Evolutionary conservation across 2,329 filamentous ascomycete species (phyloP).

Genomic region (Pestalotiopsis sp.): DNA sequence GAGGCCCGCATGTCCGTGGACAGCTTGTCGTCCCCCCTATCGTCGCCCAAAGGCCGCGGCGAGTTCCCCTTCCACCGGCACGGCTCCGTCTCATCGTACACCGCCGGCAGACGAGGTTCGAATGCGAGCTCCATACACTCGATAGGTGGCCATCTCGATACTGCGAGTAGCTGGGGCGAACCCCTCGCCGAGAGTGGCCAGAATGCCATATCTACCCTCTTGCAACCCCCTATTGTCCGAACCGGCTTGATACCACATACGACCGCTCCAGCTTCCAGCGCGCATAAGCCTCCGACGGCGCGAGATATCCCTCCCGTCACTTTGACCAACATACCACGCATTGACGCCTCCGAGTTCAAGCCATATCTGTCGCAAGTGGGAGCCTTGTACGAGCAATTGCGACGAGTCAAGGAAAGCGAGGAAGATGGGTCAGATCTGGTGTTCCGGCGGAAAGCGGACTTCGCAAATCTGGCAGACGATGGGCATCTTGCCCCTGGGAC

Average conservation of each 20-base stretch:
- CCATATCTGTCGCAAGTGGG: constrained; percentile 86
- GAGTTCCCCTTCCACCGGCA: constrained; percentile 64
- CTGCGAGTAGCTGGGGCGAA: constrained; percentile 56
- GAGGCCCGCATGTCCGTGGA: constrained; percentile 68
- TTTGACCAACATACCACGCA: constrained; percentile 81
- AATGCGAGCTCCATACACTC: constrained; percentile 87
- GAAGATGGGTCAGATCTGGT: constrained; percentile 58
- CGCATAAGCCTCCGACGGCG: constrained; percentile 81
- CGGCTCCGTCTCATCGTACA: constrained; percentile 48
- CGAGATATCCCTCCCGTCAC: constrained; percentile 93
- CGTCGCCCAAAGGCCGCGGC: constrained; percentile 49
- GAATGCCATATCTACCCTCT: constrained; percentile 93
- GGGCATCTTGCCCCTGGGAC: constrained; percentile 48
- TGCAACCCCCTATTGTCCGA: constrained; percentile 86
- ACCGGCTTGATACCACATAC: constrained; percentile 85
- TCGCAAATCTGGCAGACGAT: constrained; percentile 43
- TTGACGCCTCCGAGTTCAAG: constrained; percentile 80
- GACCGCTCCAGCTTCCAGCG: constrained; percentile 66
- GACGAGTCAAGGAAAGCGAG: constrained; percentile 77
- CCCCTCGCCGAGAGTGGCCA: constrained; percentile 73
- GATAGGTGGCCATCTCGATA: constrained; percentile 81
- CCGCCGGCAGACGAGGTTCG: constrained; percentile 70
- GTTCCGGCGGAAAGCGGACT: constrained; percentile 41
- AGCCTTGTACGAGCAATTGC: constrained; percentile 84
- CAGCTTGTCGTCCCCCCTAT: constrained; percentile 60